These are phyloP conservation scores for Saccharomyces kudriavzevii DNA, from an alignment of 805 yeast genomes.

Conservation along the genomic window DNA sequence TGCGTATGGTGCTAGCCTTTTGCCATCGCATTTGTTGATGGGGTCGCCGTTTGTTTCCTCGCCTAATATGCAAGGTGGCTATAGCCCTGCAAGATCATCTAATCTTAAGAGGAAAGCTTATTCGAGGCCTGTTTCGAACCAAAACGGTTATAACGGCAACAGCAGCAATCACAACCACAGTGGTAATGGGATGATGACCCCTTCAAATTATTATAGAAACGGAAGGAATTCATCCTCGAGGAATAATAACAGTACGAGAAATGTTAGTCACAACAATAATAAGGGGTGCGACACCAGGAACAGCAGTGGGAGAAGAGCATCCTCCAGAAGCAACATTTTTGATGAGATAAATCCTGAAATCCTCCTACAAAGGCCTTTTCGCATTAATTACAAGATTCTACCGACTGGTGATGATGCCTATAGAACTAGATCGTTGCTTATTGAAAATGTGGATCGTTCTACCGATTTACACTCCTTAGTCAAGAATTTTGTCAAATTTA, in stretches of 20 bases:
- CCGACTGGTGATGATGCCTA: conserved; percentile 29
- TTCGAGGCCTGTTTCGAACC: not conserved
- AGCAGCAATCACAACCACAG: conserved; percentile 1
- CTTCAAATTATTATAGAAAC: not conserved
- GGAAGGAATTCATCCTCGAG: not conserved
- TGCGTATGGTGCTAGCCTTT: conserved; percentile 50
- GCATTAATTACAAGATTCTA: conserved; percentile 18
- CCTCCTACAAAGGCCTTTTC: conserved; percentile 13
- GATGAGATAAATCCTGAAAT: not conserved
- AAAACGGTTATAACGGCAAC: not conserved
- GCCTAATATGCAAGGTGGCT: conserved; percentile 24
- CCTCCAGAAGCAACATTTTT: not conserved
- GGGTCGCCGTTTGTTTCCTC: conserved; percentile 49
- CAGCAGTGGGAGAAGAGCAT: not conserved
- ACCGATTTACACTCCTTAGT: conserved; percentile 19
- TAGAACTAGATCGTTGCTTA: conserved; percentile 26
- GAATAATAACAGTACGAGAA: not conserved
- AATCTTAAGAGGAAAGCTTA: not conserved
- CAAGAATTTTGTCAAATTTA: conserved; percentile 42
- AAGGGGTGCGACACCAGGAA: not conserved
- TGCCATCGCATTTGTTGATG: conserved; percentile 54
- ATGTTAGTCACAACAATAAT: not conserved
- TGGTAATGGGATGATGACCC: not conserved
- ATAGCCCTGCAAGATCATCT: not conserved
- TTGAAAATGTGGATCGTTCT: conserved; percentile 20